Percentiles rank a stretch among this genome's conserved stretches.
These are phyloP conservation scores for Dillenia turbinata DNA, from an alignment of 164 flowering plant species.

Conservation along the genomic window DNA sequence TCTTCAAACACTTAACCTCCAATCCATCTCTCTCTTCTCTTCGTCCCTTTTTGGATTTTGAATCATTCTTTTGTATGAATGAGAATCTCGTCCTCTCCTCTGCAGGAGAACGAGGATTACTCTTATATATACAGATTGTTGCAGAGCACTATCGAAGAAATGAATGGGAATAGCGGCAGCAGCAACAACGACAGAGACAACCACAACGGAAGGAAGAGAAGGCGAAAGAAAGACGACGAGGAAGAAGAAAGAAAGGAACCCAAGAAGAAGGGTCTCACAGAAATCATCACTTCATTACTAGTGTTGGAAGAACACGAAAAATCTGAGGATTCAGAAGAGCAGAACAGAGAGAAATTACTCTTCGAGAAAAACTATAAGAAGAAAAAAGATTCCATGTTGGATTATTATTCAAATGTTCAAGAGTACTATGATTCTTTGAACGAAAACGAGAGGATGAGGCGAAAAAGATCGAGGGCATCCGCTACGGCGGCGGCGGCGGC, in stretches of 20 bases:
- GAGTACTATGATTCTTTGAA: slow-evolving; percentile 21
- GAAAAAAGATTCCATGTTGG: slow-evolving; percentile 30
- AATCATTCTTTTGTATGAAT: slow-evolving; percentile 1
- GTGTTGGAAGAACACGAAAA: slow-evolving; percentile 51
- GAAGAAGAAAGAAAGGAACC: background rate
- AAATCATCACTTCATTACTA: slow-evolving; percentile 39
- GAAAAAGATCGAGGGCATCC: slow-evolving; percentile 23
- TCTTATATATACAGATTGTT: slow-evolving; percentile 1
- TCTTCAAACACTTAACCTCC: background rate
- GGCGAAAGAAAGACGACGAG: too few relatives aligned
- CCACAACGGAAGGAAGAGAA: too few relatives aligned
- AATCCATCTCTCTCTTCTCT: background rate
- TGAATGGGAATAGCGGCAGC: slow-evolving; percentile 9
- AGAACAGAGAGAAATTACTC: slow-evolving; percentile 13
- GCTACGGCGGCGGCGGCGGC: slow-evolving; percentile 8
- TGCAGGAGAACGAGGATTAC: slow-evolving; percentile 5
- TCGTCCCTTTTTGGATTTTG: background rate
- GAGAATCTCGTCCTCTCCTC: slow-evolving; percentile 7
- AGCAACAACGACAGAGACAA: background rate
- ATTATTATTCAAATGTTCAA: slow-evolving; percentile 27
- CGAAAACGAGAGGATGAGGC: slow-evolving; percentile 17
- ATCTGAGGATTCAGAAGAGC: slow-evolving; percentile 18
- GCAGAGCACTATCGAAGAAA: slow-evolving; percentile 10
- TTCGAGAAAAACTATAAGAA: slow-evolving; percentile 32
- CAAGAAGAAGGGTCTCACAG: slow-evolving; percentile 23